Conservation (phyloP, 805 yeast species). For the Yarrowia sp. region DNA sequence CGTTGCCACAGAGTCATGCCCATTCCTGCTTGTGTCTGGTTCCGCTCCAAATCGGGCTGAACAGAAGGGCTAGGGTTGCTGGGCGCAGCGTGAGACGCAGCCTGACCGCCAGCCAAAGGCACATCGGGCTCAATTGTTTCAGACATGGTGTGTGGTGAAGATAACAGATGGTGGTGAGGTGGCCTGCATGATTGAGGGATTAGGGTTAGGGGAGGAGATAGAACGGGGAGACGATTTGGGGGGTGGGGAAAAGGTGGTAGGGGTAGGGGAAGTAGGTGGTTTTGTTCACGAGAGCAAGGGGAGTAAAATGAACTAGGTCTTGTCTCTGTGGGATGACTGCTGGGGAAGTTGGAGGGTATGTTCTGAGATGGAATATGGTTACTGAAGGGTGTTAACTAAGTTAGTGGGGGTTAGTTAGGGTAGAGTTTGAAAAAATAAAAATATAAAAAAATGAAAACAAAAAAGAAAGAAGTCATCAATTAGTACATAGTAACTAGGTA, state of each 20-base stretch:
- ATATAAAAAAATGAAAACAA: too few species aligned
- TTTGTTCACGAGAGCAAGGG: not conserved
- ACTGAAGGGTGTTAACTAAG: too few species aligned
- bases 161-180: not conserved
- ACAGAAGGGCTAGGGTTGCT: not conserved
- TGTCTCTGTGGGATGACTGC: too few species aligned
- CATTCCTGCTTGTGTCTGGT: not conserved
- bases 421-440: too few species aligned
- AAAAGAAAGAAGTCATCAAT: too few species aligned
- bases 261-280: not conserved
- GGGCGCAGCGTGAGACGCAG: not conserved
- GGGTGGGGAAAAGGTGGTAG: too few species aligned
- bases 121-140: constrained; percentile 37
- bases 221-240: too few species aligned
- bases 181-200: constrained; percentile 21
- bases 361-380: too few species aligned
- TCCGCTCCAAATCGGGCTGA: constrained; percentile 32
- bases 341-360: too few species aligned
- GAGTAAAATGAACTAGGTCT: too few species aligned
- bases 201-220: constrained; percentile 5
- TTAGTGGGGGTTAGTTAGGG: too few species aligned
- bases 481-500: too few species aligned
- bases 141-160: not conserved
- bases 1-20: constrained; percentile 53
- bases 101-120: constrained; percentile 1